These are phyloP conservation scores for Lepidium aucheri DNA, from an alignment of 345 rosid genomes.

Conservation along the genomic window DNA sequence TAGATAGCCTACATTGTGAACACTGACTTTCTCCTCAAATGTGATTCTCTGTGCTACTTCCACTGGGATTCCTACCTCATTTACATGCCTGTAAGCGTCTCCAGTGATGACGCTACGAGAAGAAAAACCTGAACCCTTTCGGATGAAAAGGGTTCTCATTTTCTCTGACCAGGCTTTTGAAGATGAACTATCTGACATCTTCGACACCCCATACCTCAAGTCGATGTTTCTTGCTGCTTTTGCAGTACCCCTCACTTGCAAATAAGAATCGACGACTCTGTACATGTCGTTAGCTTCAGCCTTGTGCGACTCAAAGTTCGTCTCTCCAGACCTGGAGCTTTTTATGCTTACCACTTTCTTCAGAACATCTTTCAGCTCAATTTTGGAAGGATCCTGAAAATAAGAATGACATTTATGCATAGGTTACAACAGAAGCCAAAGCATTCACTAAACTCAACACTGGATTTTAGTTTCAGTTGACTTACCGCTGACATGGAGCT, in stretches of 20 bases:
- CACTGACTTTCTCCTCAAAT: conserved; percentile 76
- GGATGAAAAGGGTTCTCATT: conserved; percentile 76
- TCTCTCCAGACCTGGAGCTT: conserved; percentile 66
- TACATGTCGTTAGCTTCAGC: conserved; percentile 72
- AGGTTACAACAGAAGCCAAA: conserved; percentile 6
- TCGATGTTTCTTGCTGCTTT: conserved; percentile 59
- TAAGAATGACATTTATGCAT: conserved; percentile 10
- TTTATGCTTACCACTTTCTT: conserved; percentile 60
- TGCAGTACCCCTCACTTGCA: conserved; percentile 75
- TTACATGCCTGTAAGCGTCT: conserved; percentile 67
- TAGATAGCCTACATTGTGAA: conserved; percentile 48
- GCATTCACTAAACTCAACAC: conserved; percentile 3
- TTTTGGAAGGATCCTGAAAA: conserved; percentile 68
- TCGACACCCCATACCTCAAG: conserved; percentile 45
- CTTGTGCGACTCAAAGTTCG: conserved; percentile 79
- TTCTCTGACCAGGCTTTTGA: conserved; percentile 93
- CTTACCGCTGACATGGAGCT: conserved; percentile 85
- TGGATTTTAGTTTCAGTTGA: background rate
- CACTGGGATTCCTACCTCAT: conserved; percentile 76
- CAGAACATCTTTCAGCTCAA: conserved; percentile 72
- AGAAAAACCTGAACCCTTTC: conserved; percentile 91
- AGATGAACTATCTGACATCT: conserved; percentile 47
- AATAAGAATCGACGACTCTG: conserved; percentile 58
- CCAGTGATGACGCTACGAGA: conserved; percentile 98
- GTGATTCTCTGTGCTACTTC: conserved; percentile 88